These are phyloP conservation scores for Helicocarpus griseus DNA, from an alignment of 2,329 filamentous ascomycete genomes.

Conservation along the genomic window DNA sequence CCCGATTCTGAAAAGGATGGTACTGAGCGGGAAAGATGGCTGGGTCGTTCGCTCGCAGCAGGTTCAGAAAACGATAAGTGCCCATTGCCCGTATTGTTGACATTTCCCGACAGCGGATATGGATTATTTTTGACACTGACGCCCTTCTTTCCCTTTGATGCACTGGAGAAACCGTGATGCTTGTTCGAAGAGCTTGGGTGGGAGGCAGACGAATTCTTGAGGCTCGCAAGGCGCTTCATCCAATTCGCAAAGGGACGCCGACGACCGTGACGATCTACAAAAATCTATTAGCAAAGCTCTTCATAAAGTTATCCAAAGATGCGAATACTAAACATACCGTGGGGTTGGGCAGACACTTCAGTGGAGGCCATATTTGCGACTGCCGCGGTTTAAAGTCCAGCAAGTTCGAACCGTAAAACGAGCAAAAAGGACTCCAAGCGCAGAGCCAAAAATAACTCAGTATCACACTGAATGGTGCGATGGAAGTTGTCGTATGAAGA, in stretches of 20 bases:
- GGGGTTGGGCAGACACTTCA: slow-evolving; percentile 29
- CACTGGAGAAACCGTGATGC: slow-evolving; percentile 15
- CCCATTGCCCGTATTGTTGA: slow-evolving; percentile 34
- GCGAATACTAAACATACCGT: slow-evolving; percentile 29
- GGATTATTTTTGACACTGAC: slow-evolving; percentile 69
- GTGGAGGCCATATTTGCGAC: slow-evolving; percentile 27
- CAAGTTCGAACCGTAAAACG: background rate
- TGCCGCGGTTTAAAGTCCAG: background rate
- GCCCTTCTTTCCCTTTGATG: slow-evolving; percentile 47
- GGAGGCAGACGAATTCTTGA: slow-evolving; percentile 62
- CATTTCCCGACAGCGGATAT: slow-evolving; percentile 71
- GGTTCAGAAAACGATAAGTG: slow-evolving; percentile 44
- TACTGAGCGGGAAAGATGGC: slow-evolving; percentile 46
- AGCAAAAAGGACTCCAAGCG: background rate
- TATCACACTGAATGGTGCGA: too few species aligned
- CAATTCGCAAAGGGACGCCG: slow-evolving; percentile 82
- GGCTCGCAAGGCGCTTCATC: slow-evolving; percentile 86
- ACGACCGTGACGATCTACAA: slow-evolving; percentile 58
- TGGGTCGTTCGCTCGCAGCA: slow-evolving; percentile 41
- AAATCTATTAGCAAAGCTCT: slow-evolving; percentile 2
- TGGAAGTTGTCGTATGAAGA: too few species aligned
- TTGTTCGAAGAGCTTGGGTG: slow-evolving; percentile 36
- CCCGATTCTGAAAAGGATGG: slow-evolving; percentile 53
- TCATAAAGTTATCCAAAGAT: slow-evolving; percentile 5
- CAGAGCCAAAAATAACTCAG: too few species aligned